Evolutionary conservation across 495 filamentous ascomycete genomes (phyloP), one percentile per base, ranked within the genome.

Genomic region (Entonaema liquescens): DNA sequence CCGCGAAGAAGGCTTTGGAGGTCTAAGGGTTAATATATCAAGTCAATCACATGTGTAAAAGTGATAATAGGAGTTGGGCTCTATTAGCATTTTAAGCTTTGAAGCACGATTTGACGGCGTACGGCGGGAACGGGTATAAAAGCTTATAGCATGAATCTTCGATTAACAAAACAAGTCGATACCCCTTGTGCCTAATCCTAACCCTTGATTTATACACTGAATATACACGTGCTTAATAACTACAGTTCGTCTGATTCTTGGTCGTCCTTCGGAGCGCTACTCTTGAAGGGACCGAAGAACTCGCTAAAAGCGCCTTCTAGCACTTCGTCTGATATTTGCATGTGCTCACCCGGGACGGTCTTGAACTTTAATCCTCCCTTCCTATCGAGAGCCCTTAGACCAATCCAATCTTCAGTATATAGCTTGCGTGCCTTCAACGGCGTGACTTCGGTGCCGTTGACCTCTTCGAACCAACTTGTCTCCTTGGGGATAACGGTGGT

Each of bases 351-450:
- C 6, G 88, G 84, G 1, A 85, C 79, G 4, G 83, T 86, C 80
- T 86, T 81, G 80, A 97, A 97, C 55, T 90, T 86, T 67, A 99
- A 80, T 21, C 87, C 90, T 2, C 89, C 92, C 81, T 91, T 88
- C 79, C 91, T 83, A 81, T 96, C 96, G 74, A 99, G 80, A 72
- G 79, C 81, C 80, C 86, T 92, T 81, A 99, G 79, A 1, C 95
- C 95, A 21, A 99, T 71, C 95, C 95, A 99, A 82, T 99, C 95
- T 82, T 98, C 92, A 74, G 86, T 87, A 76, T 97, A 98, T 29
- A 98, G 78, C 60, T 77, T 80, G 63, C 92, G 82, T n/a, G 96
- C 85, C 62, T 87, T 81, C 79, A 99, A 79, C 44, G 83, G 82
- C 33, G 86, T 93, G 25, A 90, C 84, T 68, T 88, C 84, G 13